Conservation (phyloP, 345 rosid species). For the Boechera divaricarpa region DNA sequence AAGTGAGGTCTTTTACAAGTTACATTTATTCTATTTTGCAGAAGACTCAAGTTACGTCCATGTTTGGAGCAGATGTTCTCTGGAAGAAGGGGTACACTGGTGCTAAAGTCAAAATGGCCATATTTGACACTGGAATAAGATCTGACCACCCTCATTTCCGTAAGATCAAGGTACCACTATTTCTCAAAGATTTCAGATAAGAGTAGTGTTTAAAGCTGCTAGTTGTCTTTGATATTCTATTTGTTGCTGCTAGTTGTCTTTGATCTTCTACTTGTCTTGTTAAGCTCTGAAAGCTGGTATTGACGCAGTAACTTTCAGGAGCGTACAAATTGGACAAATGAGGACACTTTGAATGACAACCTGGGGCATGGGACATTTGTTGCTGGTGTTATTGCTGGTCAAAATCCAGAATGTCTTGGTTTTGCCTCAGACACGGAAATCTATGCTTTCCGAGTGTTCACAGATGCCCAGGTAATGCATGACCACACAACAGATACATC, state of each 20-base stretch:
- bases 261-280: constrained; percentile 3
- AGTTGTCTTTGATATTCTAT: not conserved
- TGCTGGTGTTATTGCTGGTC: constrained; percentile 98
- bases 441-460: constrained; percentile 94
- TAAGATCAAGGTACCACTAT: constrained; percentile 74
- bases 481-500: constrained; percentile 25
- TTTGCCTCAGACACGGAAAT: constrained; percentile 96
- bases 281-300: constrained; percentile 44
- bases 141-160: constrained; percentile 95
- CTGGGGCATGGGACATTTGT: constrained; percentile 99
- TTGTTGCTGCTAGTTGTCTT: not conserved
- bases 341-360: constrained; percentile 95
- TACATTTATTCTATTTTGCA: constrained; percentile 40
- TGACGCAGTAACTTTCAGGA: constrained; percentile 64
- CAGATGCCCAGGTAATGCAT: constrained; percentile 97
- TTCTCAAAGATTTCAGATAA: not conserved
- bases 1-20: constrained; percentile 27
- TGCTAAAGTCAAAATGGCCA: constrained; percentile 95
- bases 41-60: constrained; percentile 92
- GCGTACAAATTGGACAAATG: constrained; percentile 98
- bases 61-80: constrained; percentile 91
- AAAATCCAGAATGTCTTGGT: constrained; percentile 86
- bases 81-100: constrained; percentile 95
- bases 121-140: constrained; percentile 97
- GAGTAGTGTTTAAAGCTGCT: not conserved